Evolutionary conservation across 2,329 filamentous ascomycete genomes (phyloP), one percentile per base, ranked within the genome.

Genomic region (Cladophialophora chaetospira): DNA sequence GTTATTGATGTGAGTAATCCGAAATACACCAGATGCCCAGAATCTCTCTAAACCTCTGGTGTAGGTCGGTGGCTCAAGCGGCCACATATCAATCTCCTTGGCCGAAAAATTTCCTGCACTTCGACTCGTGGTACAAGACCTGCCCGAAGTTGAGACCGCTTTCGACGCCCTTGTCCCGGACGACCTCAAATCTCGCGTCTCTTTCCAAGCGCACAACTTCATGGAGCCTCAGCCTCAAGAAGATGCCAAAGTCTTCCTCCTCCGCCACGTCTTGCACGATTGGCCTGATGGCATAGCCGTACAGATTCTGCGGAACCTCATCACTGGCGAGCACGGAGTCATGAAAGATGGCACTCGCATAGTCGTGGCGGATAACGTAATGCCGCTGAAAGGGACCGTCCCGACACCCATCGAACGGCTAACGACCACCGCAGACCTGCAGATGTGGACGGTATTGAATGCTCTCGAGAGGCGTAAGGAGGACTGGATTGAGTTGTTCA

Each of bases 1-100:
- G 69, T 86, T 36, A 81, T 86, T 3, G 82, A 86, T 58, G 63
- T 56, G 2, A 52, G 53, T 51, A 10, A 6, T 21, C 4, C 4
- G 1, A 4, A 11, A 26, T 42, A 9, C 35, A 5, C n/a, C 25
- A 50, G n/a, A 35, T 6, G 11, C 8, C 19, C 29, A 3, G 5
- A 1, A 8, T 36, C 31, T 36, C 21, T 13, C 26, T 23, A 29
- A 19, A 51, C 33, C 11, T 10, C 28, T 21, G 28, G 28, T 33
- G 4, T 44, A 63, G 60, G 51, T 61, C 26, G 58, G 54, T 31
- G 60, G 60, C 15, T 54, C 55, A 21, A 53, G 38, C 3, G 60
- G 58, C 4, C 43, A 56, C 38, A 33, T 54, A 11, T 58, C 31
- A 23, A 50, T 61, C n/a, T 47, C 45, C 8, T 40, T 63, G 25